Percentiles rank a stretch among this genome's conserved stretches.
These are phyloP conservation scores for Lepraria neglecta DNA, from an alignment of 495 filamentous ascomycete species.

Conservation along the genomic window DNA sequence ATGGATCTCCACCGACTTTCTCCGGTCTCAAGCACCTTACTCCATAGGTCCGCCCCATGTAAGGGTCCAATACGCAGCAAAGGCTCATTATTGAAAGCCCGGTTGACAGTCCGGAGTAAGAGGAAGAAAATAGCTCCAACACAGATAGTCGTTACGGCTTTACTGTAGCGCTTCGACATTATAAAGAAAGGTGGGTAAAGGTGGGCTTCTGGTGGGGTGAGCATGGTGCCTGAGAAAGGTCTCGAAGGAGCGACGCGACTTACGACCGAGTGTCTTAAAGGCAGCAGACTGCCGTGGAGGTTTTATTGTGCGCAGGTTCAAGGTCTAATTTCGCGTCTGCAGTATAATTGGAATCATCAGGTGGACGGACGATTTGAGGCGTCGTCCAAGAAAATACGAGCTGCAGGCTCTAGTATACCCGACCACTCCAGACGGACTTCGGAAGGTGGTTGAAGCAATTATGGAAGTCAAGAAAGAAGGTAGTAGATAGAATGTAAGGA, in stretches of 20 bases:
- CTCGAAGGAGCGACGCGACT: not conserved
- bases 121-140: slow-evolving; percentile 3
- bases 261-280: not conserved
- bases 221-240: not conserved
- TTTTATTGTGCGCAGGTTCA: not conserved
- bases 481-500: not conserved
- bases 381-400: not conserved
- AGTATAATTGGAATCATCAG: not conserved
- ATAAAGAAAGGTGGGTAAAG: slow-evolving; percentile 1
- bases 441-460: not conserved
- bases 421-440: not conserved
- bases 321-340: not conserved
- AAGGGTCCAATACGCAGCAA: slow-evolving; percentile 3
- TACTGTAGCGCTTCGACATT: slow-evolving; percentile 14
- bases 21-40: slow-evolving; percentile 6
- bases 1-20: slow-evolving; percentile 5
- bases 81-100: slow-evolving; percentile 5
- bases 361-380: not conserved
- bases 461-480: not conserved
- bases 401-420: not conserved
- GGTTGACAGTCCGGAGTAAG: slow-evolving; percentile 4
- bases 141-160: slow-evolving; percentile 4
- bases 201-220: not conserved
- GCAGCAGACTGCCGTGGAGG: not conserved
- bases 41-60: slow-evolving; percentile 4